Conservation (phyloP, 345 rosid species). For the Euclidium syriacum region DNA sequence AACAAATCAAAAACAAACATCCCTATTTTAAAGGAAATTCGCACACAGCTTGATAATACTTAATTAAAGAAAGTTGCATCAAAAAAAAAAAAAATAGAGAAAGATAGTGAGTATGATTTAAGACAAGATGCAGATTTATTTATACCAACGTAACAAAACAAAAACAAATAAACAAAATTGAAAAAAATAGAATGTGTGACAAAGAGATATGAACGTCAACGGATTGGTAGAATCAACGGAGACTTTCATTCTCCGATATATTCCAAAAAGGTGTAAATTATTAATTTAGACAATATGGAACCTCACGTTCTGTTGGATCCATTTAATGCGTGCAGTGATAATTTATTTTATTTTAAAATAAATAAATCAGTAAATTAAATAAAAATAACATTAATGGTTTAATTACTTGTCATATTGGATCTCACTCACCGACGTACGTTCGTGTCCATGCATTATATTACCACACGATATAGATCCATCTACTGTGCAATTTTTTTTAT, state of each 20-base stretch:
- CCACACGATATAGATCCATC: conserved; percentile 30
- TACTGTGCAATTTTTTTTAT: background rate
- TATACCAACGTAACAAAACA: background rate
- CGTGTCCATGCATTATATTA: conserved; percentile 24
- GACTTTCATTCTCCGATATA: conserved; percentile 71
- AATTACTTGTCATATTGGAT: conserved; percentile 31
- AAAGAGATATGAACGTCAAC: conserved; percentile 32
- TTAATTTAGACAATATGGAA: conserved; percentile 33
- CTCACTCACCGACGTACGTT: conserved; percentile 35
- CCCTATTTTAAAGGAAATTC: background rate
- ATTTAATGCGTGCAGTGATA: conserved; percentile 32
- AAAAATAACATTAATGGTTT: conserved; percentile 24
- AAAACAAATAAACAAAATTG: background rate
- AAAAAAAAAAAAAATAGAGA: background rate
- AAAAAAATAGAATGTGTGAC: conserved; percentile 23
- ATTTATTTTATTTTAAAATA: conserved; percentile 2
- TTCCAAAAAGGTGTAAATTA: conserved; percentile 35
- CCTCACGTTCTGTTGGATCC: conserved; percentile 35
- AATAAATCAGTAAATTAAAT: background rate
- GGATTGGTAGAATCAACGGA: conserved; percentile 58
- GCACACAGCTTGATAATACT: background rate
- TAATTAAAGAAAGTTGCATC: background rate
- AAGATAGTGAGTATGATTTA: background rate
- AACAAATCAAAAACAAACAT: background rate
- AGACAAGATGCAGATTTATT: background rate